Evolutionary conservation across 1,284 basidiomycete genomes (phyloP), one percentile per base, ranked within the genome.

Genomic region (Cryptococcus sp.): DNA sequence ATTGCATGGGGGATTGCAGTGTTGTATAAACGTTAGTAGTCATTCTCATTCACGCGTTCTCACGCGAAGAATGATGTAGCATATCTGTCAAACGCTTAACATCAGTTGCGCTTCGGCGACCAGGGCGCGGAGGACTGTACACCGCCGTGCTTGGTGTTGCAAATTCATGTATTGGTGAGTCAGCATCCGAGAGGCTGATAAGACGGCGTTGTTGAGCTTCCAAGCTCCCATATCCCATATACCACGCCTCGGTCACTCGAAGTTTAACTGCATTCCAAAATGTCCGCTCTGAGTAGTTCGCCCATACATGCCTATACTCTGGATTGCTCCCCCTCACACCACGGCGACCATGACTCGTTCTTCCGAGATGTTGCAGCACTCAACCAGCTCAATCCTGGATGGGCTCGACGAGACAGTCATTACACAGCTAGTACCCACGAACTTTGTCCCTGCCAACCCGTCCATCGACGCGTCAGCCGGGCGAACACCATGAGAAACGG

Each of bases 351-450:
- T 55, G 12, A 79, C 70, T 28, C 72, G 62, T 61, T 79, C 76
- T 56, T 78, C 77, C 28, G 67, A 67, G 13, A 68, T 64, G 37
- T 68, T 75, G 52, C 75, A 73, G 37, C 68, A 69, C 55, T 77
- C 78, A 16, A 78, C 69, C 39, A 79, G 62, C 55, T 79, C 76
- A 44, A 78, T 75, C 40, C 68, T 57, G 8, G 68, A 68, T 12
- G 76, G 73, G 21, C 60, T 49, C 0, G 68, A 65, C 0, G 70
- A 68, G 3, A 80, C 59, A 7, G 68, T 67, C 66, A 80, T 72
- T 9, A 77, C 73, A 43, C 73, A 76, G 39, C 75, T 77, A 4
- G 77, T 77, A 3, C 80, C 80, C 2, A 77, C 71, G 50, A 80
- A 81, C n/a, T 53, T 71, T 0, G 71, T 73, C 0, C 73, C 77